Evolutionary conservation across 1,284 basidiomycete genomes (phyloP), one percentile per base, ranked within the genome.

Genomic region (Garcileccinum viscosum): DNA sequence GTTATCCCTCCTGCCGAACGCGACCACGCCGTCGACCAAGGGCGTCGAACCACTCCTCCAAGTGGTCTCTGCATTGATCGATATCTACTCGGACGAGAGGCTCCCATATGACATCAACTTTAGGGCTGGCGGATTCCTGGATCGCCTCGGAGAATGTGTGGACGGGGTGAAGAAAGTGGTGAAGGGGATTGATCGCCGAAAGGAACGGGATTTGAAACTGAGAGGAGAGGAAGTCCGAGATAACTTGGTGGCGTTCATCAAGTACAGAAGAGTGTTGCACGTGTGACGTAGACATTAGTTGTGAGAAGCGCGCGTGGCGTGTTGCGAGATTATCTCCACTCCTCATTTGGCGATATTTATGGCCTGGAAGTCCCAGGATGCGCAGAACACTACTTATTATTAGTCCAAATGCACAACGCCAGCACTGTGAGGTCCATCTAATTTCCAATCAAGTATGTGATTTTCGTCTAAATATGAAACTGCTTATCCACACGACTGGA

Each of bases 51-150:
- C 92, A 0, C 84, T 94, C 67, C 85, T 98, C 24, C 95, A 97
- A 74, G 89, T 90, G 1, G 83, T 92, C 38, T 96, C 97, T 44
- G 94, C 93, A 33, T 81, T 99, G 62, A 95, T 99, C 72, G 97
- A 99, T 80, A 93, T 97, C 63, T 99, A 95, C 80, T 95, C 96
- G 2, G 97, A 99, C 82, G 98, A 99, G 81, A 87, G 83, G 12
- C 82, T 90, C 63, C 86, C 91, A 0, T 98, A 94, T 80, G 97
- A 99, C 80, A 75, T 87, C 68, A 93, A 92, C 73, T 99, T 98
- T 83, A 86, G 90, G 22, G 78, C 89, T 60, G 87, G 86, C 0
- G 80, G 82, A 5, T 92, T 88, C 79, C 79, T 92, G 8, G 80
- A 83, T 9, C 80, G 78, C 53, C 84, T 96, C 15, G 82, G 82